phyloP scores from a whole-genome alignment of 2,329 filamentous ascomycete genomes.

The Cordyceps javanica region DNA sequence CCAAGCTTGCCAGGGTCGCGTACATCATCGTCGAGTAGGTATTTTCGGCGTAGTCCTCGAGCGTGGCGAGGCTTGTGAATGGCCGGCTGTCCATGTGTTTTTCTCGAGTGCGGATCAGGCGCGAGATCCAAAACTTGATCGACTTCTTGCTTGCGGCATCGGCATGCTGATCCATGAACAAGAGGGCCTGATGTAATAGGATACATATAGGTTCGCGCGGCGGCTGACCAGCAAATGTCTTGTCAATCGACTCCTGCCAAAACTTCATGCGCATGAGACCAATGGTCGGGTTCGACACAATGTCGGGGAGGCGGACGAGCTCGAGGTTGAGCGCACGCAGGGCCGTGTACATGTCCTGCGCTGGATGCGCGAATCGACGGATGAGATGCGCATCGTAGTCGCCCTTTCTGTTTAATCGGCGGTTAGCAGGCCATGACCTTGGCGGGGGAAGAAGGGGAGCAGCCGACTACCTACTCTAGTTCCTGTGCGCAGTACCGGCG shows the following conservation, averaged over 20 bases:
- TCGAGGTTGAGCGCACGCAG: conserved; percentile 91
- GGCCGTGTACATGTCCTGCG: conserved; percentile 79
- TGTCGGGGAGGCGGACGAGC: conserved; percentile 81
- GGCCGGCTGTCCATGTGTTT: conserved; percentile 78
- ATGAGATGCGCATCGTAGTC: conserved; percentile 86
- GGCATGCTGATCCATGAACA: conserved; percentile 46
- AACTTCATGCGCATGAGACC: conserved; percentile 89
- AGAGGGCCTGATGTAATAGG: conserved; percentile 67
- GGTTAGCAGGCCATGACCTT: not conserved
- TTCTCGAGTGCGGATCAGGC: conserved; percentile 75
- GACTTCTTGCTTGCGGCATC: conserved; percentile 37
- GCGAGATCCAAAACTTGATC: conserved; percentile 66
- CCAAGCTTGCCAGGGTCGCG: conserved; percentile 71
- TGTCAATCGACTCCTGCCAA: conserved; percentile 80
- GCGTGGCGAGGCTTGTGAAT: conserved; percentile 62
- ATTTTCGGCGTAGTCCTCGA: conserved; percentile 89
- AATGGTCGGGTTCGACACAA: conserved; percentile 80
- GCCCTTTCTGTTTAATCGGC: conserved; percentile 56
- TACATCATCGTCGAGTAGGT: conserved; percentile 94
- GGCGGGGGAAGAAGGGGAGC: not conserved
- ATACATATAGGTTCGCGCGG: conserved; percentile 90
- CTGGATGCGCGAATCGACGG: conserved; percentile 67
- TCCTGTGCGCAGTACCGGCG: conserved; percentile 49
- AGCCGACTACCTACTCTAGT: conserved; percentile 39
- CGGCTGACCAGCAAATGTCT: conserved; percentile 69